These are phyloP conservation scores for Nakazawaea sp. DNA, from an alignment of 805 yeast species.

Conservation along the genomic window DNA sequence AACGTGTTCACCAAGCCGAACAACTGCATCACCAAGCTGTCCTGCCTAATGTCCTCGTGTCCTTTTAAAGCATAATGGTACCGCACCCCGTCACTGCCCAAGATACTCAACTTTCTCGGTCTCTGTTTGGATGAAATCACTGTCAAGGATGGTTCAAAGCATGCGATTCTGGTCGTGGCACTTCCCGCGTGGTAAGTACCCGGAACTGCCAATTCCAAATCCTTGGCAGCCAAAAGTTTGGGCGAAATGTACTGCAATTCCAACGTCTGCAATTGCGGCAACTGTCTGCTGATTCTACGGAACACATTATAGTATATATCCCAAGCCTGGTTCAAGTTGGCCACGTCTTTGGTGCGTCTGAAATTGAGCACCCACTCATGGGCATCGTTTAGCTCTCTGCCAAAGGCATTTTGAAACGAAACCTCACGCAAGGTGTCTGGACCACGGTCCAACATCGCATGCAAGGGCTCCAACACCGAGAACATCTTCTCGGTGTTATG, in stretches of 20 bases:
- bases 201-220: constrained; percentile 85
- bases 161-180: constrained; percentile 62
- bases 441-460: constrained; percentile 74
- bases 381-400: constrained; percentile 88
- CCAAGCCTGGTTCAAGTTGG: constrained; percentile 96
- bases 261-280: constrained; percentile 78
- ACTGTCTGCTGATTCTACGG: constrained; percentile 81
- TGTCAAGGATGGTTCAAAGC: constrained; percentile 75
- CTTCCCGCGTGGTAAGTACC: constrained; percentile 88
- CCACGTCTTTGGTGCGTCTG: constrained; percentile 76
- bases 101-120: constrained; percentile 75
- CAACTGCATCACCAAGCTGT: constrained; percentile 94
- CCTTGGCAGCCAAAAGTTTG: constrained; percentile 65
- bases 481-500: constrained; percentile 94
- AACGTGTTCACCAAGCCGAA: constrained; percentile 93
- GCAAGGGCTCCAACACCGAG: constrained; percentile 82
- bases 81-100: constrained; percentile 89
- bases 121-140: constrained; percentile 95
- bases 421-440: constrained; percentile 92
- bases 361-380: constrained; percentile 88
- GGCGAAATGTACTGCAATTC: constrained; percentile 95
- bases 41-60: constrained; percentile 97
- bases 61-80: constrained; percentile 84
- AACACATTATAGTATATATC: constrained; percentile 92
- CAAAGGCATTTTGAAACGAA: constrained; percentile 88